phyloP scores from a whole-genome alignment of 2,329 filamentous ascomycete genomes.

The Paraphaeosphaeria minitans region DNA sequence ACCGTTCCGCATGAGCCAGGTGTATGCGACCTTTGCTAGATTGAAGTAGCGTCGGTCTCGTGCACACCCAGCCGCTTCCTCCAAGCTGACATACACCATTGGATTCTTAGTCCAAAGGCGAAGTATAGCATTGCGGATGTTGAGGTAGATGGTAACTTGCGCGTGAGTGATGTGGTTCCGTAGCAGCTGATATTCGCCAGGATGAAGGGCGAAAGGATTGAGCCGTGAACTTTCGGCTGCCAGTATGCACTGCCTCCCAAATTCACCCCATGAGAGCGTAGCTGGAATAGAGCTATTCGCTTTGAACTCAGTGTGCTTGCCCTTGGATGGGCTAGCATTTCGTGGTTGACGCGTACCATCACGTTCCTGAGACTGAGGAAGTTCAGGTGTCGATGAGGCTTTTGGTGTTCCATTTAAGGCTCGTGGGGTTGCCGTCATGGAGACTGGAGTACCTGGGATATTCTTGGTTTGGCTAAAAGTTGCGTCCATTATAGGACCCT shows the following conservation, averaged over 20 bases:
- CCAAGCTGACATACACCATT: conserved; percentile 76
- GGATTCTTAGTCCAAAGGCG: conserved; percentile 89
- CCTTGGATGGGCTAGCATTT: conserved; percentile 26
- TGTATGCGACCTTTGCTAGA: conserved; percentile 83
- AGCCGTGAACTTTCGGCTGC: conserved; percentile 89
- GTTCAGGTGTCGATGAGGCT: conserved; percentile 40
- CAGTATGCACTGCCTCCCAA: conserved; percentile 88
- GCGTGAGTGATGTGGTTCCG: conserved; percentile 81
- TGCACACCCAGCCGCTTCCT: conserved; percentile 89
- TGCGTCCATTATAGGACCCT: conserved; percentile 16
- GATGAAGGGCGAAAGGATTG: conserved; percentile 86
- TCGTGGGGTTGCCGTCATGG: conserved; percentile 30
- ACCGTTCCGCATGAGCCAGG: conserved; percentile 88
- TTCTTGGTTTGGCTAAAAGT: conserved; percentile 21
- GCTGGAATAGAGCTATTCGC: conserved; percentile 85
- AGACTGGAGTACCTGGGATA: conserved; percentile 18
- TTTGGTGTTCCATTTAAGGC: conserved; percentile 30
- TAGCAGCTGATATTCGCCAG: conserved; percentile 80
- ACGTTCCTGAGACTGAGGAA: conserved; percentile 29
- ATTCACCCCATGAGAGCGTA: conserved; percentile 73
- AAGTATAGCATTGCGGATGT: conserved; percentile 93
- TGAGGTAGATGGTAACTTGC: conserved; percentile 94
- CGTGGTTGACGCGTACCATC: conserved; percentile 25
- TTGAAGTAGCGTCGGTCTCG: conserved; percentile 88
- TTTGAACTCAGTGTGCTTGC: conserved; percentile 31